phyloP scores from a whole-genome alignment of 2,329 filamentous ascomycete genomes.

The Colletotrichum nymphaeae region DNA sequence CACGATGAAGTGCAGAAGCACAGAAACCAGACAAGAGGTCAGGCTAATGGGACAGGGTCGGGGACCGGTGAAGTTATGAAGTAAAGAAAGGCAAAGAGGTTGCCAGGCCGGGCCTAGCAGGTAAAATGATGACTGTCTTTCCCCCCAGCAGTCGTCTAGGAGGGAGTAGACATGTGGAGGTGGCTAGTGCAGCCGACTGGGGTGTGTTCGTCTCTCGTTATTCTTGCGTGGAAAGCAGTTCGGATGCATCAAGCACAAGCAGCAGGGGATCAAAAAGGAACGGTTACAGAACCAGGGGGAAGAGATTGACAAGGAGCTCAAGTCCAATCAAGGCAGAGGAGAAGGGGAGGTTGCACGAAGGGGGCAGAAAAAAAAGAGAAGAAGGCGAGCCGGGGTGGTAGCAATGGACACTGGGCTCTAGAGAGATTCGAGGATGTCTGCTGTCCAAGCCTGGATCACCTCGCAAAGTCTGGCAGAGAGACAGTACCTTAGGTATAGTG shows the following conservation, averaged over 20 bases:
- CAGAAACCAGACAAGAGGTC: constrained; percentile 24
- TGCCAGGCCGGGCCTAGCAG: constrained; percentile 24
- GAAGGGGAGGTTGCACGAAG: constrained; percentile 9
- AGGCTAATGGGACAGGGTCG: constrained; percentile 21
- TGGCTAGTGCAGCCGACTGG: constrained; percentile 32
- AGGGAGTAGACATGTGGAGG: constrained; percentile 34
- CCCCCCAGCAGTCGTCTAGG: constrained; percentile 10
- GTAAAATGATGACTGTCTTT: constrained; percentile 32
- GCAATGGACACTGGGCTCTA: background rate
- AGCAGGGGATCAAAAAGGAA: constrained; percentile 29
- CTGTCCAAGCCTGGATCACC: background rate
- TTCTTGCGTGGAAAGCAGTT: constrained; percentile 28
- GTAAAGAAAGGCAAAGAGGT: constrained; percentile 30
- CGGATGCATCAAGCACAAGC: constrained; percentile 34
- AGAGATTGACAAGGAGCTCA: constrained; percentile 27
- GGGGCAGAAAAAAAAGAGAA: constrained; percentile 8
- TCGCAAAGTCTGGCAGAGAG: background rate
- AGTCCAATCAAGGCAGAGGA: constrained; percentile 27
- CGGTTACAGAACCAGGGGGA: constrained; percentile 31
- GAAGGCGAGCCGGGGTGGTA: background rate
- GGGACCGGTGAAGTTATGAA: constrained; percentile 35
- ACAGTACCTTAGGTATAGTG: background rate
- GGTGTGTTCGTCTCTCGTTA: constrained; percentile 30
- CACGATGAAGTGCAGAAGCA: constrained; percentile 28
- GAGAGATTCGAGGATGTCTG: background rate